These are phyloP conservation scores for Pichia sp. DNA, from an alignment of 1,139 yeast genomes.

Conservation along the genomic window DNA sequence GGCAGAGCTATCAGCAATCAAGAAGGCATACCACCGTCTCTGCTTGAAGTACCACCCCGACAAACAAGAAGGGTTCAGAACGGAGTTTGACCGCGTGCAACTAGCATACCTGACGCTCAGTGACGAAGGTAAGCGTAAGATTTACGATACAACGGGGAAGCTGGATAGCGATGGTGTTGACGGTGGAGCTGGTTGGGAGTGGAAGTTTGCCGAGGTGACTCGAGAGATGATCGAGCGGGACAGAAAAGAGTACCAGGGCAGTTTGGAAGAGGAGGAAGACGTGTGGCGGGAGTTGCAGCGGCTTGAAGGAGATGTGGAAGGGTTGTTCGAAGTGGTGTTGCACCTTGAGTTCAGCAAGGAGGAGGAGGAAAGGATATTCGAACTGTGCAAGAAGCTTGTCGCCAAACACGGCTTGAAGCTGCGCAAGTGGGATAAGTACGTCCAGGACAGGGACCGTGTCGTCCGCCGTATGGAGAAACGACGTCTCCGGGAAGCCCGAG, in stretches of 20 bases:
- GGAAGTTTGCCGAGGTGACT: conserved; percentile 49
- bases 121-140: conserved; percentile 47
- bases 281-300: conserved; percentile 50
- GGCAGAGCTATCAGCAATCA: conserved; percentile 50
- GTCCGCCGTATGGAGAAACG: conserved; percentile 6
- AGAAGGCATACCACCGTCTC: conserved; percentile 61
- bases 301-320: conserved; percentile 63
- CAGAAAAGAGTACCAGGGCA: conserved; percentile 51
- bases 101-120: conserved; percentile 66
- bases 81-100: conserved; percentile 59
- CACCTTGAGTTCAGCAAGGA: conserved; percentile 61
- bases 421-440: conserved; percentile 7
- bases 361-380: conserved; percentile 54
- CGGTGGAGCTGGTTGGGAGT: conserved; percentile 52
- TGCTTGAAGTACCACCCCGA: conserved; percentile 79
- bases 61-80: conserved; percentile 36
- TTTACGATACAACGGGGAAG: conserved; percentile 63
- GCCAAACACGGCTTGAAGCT: conserved; percentile 26
- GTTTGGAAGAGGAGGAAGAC: conserved; percentile 63
- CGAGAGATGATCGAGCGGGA: conserved; percentile 72
- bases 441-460: neutral
- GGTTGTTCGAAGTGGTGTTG: conserved; percentile 66
- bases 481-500: conserved; percentile 7
- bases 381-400: conserved; percentile 42
- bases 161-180: conserved; percentile 30